These are phyloP conservation scores for Ustilago loliicola DNA, from an alignment of 1,284 basidiomycete species.

Conservation along the genomic window DNA sequence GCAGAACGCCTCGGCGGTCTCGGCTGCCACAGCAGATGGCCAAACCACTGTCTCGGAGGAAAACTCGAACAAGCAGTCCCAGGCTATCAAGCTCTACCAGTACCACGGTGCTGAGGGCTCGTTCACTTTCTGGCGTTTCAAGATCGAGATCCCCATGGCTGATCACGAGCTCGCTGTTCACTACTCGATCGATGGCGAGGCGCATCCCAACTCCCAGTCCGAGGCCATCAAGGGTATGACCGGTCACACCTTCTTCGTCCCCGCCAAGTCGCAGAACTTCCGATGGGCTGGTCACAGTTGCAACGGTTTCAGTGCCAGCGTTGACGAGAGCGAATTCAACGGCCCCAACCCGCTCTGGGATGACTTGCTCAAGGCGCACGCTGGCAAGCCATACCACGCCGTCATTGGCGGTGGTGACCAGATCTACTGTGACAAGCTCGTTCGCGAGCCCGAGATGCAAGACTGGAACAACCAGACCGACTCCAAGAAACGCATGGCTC, in stretches of 20 bases:
- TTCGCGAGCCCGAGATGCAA: constrained; percentile 73
- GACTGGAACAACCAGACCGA: constrained; percentile 83
- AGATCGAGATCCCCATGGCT: constrained; percentile 84
- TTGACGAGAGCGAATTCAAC: constrained; percentile 71
- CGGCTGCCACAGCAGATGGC: constrained; percentile 36
- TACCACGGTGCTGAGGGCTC: constrained; percentile 79
- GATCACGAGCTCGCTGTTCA: constrained; percentile 81
- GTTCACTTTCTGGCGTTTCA: constrained; percentile 94
- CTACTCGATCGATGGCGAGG: constrained; percentile 74
- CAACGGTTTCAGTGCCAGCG: constrained; percentile 74
- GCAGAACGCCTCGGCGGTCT: constrained; percentile 65
- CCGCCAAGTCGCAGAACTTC: constrained; percentile 86
- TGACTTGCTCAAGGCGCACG: constrained; percentile 86
- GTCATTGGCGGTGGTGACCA: constrained; percentile 79
- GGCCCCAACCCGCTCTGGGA: constrained; percentile 81
- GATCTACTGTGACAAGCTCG: constrained; percentile 61
- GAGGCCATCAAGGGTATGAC: constrained; percentile 71
- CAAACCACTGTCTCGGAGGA: constrained; percentile 34
- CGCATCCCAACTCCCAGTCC: constrained; percentile 52
- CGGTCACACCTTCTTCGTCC: constrained; percentile 84
- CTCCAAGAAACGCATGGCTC: constrained; percentile 77
- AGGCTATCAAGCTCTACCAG: constrained; percentile 83
- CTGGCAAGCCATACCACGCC: constrained; percentile 84
- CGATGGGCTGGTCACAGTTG: constrained; percentile 87
- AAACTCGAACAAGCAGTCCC: constrained; percentile 46